Evolutionary conservation across 1,284 basidiomycete genomes (phyloP), one percentile per base, ranked within the genome.

Genomic region (Coniferiporia weirii): DNA sequence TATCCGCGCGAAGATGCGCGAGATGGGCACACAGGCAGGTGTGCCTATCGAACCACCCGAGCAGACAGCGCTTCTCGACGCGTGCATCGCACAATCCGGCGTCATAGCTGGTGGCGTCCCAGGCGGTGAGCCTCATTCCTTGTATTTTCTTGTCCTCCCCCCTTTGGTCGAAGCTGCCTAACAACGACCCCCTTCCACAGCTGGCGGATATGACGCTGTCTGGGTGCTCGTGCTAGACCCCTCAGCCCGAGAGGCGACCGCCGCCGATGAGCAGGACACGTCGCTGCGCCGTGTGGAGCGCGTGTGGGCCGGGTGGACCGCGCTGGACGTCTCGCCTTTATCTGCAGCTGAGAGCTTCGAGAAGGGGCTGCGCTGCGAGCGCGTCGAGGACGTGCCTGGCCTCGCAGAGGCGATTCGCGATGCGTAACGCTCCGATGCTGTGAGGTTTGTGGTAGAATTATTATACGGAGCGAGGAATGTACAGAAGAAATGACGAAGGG

Each of bases 161-260:
- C 47, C 46, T 27, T 47, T 12, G 1, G 6, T 12, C 27, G 9
- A 9, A 35, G 19, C 22, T 22, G 15, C 17, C 32, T 57, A 12
- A 57, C 32, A 19, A 54, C 54, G 19, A 50, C 38, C 59, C 27
- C 27, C 45, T 57, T 54, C 52, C 50, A 57, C 66, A 94, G 94
- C 97, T 32, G 97, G 97, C 3, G 97, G 97, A 1, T 99, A 92
- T 71, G 97, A 99, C 70, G 97, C 97, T 1, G 83, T 99, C 57
- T 99, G 94, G 89, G 76, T 99, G 7, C 82, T 99, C 13, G 81
- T 93, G 5, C 80, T 89, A 65, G 87, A 92, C 57, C 84, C 87
- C 5, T n/a, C 12, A 3, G 6, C 13, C 5, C 43, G 15, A 22
- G 45, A 55, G 13, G 20, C 54, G 27, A 27, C 27, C 27, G 27